A percentile compares a stretch with the other conserved stretches of the same genome.
Evolutionary conservation across 139 green algal genomes (phyloP).

Genomic region (Chlamydomonas sp.): DNA sequence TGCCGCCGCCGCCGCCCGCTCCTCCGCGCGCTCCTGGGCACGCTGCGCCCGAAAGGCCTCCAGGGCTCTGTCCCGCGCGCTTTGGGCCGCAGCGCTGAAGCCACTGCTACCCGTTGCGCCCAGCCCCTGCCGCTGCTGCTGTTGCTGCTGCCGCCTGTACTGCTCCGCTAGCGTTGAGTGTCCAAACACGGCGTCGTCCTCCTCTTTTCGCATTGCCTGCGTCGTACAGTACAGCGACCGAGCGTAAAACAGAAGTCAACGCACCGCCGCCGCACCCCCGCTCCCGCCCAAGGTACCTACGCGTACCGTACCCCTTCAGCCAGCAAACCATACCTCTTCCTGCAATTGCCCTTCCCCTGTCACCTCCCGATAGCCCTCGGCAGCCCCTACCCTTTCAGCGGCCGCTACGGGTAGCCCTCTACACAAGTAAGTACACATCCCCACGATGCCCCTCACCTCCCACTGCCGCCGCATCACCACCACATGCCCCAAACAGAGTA

Average conservation of each 20-base stretch:
- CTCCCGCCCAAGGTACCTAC: neutral
- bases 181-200: neutral
- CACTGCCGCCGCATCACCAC: too few species aligned
- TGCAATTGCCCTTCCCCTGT: too few species aligned
- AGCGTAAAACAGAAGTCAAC: too few species aligned
- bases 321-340: too few species aligned
- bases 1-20: neutral
- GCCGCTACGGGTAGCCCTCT: too few species aligned
- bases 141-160: neutral
- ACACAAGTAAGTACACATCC: too few species aligned
- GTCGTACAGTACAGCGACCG: neutral
- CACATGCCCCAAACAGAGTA: too few species aligned
- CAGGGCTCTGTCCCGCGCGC: slow-evolving; percentile 15
- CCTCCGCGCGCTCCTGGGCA: neutral
- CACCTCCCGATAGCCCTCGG: too few species aligned
- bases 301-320: too few species aligned
- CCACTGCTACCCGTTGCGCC: neutral
- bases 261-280: neutral
- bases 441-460: too few species aligned
- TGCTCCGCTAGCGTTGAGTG: neutral
- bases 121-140: neutral
- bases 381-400: too few species aligned
- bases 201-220: neutral
- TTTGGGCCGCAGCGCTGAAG: neutral
- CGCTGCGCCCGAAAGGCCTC: slow-evolving; percentile 1